These are phyloP conservation scores for Sungouiella thailandica DNA, from an alignment of 805 yeast species.

Conservation along the genomic window DNA sequence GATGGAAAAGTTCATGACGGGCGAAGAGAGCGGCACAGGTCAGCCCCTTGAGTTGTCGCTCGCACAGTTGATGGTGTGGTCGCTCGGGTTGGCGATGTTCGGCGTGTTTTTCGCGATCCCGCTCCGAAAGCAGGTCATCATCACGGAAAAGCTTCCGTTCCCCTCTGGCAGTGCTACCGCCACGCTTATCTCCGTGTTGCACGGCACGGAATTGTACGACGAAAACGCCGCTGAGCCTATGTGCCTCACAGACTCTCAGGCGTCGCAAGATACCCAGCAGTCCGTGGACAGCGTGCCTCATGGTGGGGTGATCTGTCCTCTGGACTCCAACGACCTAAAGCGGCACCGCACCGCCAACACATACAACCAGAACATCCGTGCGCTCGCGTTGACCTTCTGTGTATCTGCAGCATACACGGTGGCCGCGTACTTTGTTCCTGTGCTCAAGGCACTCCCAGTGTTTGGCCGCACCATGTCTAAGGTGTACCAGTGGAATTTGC, in stretches of 20 bases:
- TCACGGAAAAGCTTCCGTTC: constrained; percentile 82
- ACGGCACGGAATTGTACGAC: constrained; percentile 53
- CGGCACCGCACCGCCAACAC: constrained; percentile 8
- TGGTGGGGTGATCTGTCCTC: constrained; percentile 16
- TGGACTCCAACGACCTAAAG: constrained; percentile 10
- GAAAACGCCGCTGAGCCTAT: constrained; percentile 16
- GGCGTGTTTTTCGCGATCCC: constrained; percentile 96
- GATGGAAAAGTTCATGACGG: constrained; percentile 77
- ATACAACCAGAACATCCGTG: constrained; percentile 55
- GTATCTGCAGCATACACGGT: constrained; percentile 73
- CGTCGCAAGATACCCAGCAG: background rate
- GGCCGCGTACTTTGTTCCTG: constrained; percentile 67
- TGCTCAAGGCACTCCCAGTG: constrained; percentile 62
- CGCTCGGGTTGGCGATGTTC: constrained; percentile 81
- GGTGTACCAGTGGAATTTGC: constrained; percentile 76
- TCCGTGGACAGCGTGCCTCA: constrained; percentile 1
- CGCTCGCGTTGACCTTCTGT: constrained; percentile 55
- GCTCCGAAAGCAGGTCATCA: constrained; percentile 76
- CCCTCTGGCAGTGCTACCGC: constrained; percentile 98
- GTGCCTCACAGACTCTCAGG: background rate
- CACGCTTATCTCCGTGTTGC: constrained; percentile 81
- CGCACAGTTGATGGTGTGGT: constrained; percentile 70
- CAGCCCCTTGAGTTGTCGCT: constrained; percentile 32
- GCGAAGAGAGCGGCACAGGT: constrained; percentile 68
- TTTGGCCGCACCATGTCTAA: constrained; percentile 64